Conservation (phyloP, 257 asterid genomes). For the Plantago elongata region DNA sequence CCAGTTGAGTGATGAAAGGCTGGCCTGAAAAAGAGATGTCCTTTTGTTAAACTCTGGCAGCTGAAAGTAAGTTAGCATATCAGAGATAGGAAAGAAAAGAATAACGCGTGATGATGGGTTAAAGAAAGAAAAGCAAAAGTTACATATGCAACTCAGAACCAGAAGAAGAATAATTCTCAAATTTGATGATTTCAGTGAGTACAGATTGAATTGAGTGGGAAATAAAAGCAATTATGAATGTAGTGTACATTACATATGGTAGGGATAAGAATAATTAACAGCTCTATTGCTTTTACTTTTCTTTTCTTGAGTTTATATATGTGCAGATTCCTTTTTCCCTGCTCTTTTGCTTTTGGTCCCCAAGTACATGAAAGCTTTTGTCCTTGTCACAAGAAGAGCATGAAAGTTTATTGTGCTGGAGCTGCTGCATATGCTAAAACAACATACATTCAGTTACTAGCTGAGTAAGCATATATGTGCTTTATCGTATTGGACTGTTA, state of each 20-base stretch:
- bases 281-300: constrained; percentile 22
- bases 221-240: too few species aligned
- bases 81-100: constrained; percentile 36
- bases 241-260: too few species aligned
- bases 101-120: constrained; percentile 22
- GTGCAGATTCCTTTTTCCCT: constrained; percentile 10
- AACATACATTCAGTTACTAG: constrained; percentile 14
- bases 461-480: too few species aligned
- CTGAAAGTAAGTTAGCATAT: constrained; percentile 39
- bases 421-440: constrained; percentile 28
- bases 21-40: constrained; percentile 32
- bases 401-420: constrained; percentile 49
- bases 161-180: constrained; percentile 24
- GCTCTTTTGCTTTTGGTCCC: constrained; percentile 45
- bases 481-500: too few species aligned
- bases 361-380: constrained; percentile 29
- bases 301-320: constrained; percentile 13
- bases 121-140: constrained; percentile 31
- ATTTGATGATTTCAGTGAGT: too few species aligned
- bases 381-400: constrained; percentile 69
- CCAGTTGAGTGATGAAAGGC: constrained; percentile 26
- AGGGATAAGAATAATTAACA: too few species aligned
- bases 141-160: constrained; percentile 16
- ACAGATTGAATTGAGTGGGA: too few species aligned
- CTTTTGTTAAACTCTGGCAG: constrained; percentile 45